Base-by-base conservation (phyloP, 805 yeast genomes). In the Suhomyces xylopsoci region DNA sequence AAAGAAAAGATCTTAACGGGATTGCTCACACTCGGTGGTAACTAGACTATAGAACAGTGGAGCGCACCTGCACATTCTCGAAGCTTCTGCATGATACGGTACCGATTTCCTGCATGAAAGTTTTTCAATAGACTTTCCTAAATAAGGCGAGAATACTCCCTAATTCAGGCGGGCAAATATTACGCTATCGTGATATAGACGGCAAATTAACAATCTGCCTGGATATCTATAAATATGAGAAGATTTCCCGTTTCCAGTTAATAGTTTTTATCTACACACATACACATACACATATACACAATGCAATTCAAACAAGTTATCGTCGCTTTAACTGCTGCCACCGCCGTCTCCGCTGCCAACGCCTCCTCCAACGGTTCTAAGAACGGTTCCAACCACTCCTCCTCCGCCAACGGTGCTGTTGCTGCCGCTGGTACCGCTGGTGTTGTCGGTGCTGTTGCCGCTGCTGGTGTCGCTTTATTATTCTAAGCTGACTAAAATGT, bases 371-470 rank as follows among this genome's bases (percentile, higher is more conserved):
- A 73, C 68, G 60, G 63, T 45, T 52, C 74, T 42, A 66, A 68
- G 61, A 74, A 76, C 69, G 68, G 66, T 56, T 73, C 87, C 51
- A 53, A 62, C 49, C 12, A 55, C 40, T 47, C 63, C 51, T 63
- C 72, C 64, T 65, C 74, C 52, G 68, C 81, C 53, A 46, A 63
- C 32, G 62, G 69, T 68, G 75, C 78, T 62, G 82, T 80, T 63
- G 85, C 81, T 64, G 77, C 76, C n/a, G 45, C 51, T 38, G 57
- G 54, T 42, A 79, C 81, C 58, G 77, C 80, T 68, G 84, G 85
- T 75, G 87, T 84, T 68, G 76, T 85, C 65, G 92, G 90, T 81
- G 91, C 88, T 65, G 89, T 85, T 69, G 88, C 87, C 62, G 92
- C 91, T 62, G 92, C 91, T 67, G 92, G 90, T 81, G 84, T 85